phyloP scores from a whole-genome alignment of 371 early-diverging fungal species.

The Syncephalastrum sp. region DNA sequence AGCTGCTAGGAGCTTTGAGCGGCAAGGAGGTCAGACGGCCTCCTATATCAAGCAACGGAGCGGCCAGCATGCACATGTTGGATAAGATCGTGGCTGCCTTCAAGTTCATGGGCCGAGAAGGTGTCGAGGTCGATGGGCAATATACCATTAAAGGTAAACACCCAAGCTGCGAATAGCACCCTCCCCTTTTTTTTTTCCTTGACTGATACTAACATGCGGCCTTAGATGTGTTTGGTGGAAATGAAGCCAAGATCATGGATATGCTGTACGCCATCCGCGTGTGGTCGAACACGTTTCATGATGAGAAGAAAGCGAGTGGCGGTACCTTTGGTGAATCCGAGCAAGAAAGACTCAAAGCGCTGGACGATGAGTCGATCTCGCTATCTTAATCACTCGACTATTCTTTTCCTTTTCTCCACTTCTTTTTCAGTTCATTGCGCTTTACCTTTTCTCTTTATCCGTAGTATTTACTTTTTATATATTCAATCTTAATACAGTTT shows the following conservation, averaged over 20 bases:
- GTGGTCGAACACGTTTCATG: slow-evolving; percentile 21
- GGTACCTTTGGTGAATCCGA: slow-evolving; percentile 33
- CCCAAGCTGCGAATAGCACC: not conserved
- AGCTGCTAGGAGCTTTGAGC: slow-evolving; percentile 48
- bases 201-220: not conserved
- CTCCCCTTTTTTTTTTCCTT: too few relatives aligned
- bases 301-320: slow-evolving; percentile 30
- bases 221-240: slow-evolving; percentile 49
- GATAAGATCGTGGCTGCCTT: slow-evolving; percentile 61
- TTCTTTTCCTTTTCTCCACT: not conserved
- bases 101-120: slow-evolving; percentile 62
- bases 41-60: slow-evolving; percentile 4
- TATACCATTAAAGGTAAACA: slow-evolving; percentile 55
- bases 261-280: slow-evolving; percentile 46
- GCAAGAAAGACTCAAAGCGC: slow-evolving; percentile 20
- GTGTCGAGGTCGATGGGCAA: slow-evolving; percentile 49
- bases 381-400: slow-evolving; percentile 43
- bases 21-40: slow-evolving; percentile 46
- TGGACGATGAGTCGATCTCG: slow-evolving; percentile 8
- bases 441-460: not conserved
- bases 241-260: slow-evolving; percentile 45
- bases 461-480: too few relatives aligned
- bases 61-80: slow-evolving; percentile 34
- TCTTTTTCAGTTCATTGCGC: not conserved
- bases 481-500: too few relatives aligned